phyloP scores from a whole-genome alignment of 2,329 filamentous ascomycete genomes.

The Aspergillus jensenii region DNA sequence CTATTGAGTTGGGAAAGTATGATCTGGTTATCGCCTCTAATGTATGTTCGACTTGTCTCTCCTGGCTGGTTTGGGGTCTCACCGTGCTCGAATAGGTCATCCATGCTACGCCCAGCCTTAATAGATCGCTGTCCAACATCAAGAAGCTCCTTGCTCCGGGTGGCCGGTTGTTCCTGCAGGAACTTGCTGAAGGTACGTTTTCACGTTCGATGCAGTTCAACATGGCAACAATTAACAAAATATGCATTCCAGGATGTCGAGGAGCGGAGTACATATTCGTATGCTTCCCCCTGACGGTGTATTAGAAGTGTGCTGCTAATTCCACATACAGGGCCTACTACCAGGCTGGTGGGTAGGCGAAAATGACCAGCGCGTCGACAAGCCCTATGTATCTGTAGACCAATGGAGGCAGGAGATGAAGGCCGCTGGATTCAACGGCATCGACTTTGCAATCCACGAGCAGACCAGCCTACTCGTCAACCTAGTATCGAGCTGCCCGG shows the following conservation, averaged over 20 bases:
- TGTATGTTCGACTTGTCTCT: neutral
- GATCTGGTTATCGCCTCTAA: constrained; percentile 32
- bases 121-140: neutral
- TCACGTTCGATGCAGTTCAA: no score
- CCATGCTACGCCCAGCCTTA: constrained; percentile 28
- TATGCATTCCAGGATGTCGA: neutral
- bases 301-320: neutral
- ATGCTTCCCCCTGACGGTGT: no score
- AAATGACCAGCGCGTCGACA: neutral
- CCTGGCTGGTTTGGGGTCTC: rapidly evolving
- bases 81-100: constrained; percentile 19
- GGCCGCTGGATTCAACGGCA: constrained; percentile 1
- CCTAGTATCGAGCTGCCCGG: neutral
- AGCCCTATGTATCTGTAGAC: constrained; percentile 1
- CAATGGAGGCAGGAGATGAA: constrained; percentile 2
- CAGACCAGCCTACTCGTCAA: neutral
- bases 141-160: neutral
- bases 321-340: neutral
- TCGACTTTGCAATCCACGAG: neutral
- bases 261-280: neutral
- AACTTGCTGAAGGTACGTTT: neutral
- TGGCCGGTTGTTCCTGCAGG: constrained; percentile 7
- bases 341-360: constrained; percentile 13
- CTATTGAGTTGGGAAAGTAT: constrained; percentile 27
- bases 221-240: no score